Evolutionary conservation across 108 stramenopile species (phyloP).

Genomic region (Skeletonema potamos): DNA sequence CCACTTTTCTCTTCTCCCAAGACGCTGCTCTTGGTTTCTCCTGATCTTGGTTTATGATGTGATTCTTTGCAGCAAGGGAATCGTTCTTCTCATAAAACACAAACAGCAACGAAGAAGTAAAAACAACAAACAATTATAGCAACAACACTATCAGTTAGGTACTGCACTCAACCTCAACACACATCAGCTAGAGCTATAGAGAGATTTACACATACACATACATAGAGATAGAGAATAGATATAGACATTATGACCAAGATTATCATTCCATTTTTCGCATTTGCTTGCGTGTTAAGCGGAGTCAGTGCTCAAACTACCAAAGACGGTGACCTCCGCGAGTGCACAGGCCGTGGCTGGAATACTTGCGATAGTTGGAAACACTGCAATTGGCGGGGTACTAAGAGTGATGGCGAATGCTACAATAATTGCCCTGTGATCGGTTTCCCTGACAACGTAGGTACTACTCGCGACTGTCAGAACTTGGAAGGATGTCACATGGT

Average conservation of each 20-base stretch:
- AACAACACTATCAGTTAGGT: no score
- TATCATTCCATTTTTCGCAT: neutral
- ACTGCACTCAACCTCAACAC: no score
- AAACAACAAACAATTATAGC: no score
- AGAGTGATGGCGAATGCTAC: neutral
- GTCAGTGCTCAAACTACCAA: neutral
- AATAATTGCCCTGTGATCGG: neutral
- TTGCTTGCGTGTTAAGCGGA: neutral
- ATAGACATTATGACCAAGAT: neutral
- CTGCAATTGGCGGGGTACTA: neutral
- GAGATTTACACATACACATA: no score
- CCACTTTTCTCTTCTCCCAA: no score
- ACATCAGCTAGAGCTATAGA: no score
- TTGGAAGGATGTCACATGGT: neutral
- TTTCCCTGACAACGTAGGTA: neutral
- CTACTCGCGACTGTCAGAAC: neutral
- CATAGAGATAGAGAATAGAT: no score
- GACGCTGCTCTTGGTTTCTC: no score
- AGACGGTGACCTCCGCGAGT: neutral
- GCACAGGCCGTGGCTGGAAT: neutral
- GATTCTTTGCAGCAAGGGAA: no score
- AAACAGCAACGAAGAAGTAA: no score
- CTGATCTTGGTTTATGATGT: no score
- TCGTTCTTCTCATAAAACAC: no score
- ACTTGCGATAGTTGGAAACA: neutral